Evolutionary conservation across 306 rosid species (phyloP).

Genomic region (Vigna unguiculata): DNA sequence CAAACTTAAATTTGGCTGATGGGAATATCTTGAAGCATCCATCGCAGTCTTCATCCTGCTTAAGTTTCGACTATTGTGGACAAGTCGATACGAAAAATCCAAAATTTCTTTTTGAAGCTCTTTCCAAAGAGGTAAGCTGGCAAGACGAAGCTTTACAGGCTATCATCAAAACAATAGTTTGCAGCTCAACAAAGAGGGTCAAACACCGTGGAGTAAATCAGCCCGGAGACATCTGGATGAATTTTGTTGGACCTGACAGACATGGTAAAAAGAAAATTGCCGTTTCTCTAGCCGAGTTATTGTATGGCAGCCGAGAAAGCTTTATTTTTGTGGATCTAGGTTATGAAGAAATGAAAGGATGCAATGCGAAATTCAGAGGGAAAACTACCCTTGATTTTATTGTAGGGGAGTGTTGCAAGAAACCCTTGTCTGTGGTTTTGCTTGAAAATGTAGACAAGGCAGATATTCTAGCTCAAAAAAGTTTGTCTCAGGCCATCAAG

Average conservation of each 20-base stretch:
- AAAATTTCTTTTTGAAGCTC: slow-evolving; percentile 69
- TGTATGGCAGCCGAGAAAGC: slow-evolving; percentile 68
- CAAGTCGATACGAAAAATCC: slow-evolving; percentile 62
- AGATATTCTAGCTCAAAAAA: slow-evolving; percentile 63
- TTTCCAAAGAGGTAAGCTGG: slow-evolving; percentile 72
- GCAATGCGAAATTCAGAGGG: slow-evolving; percentile 77
- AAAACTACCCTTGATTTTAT: slow-evolving; percentile 79
- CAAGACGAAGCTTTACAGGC: slow-evolving; percentile 75
- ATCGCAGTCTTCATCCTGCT: slow-evolving; percentile 63
- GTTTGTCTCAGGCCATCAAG: slow-evolving; percentile 74
- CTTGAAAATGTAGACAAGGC: slow-evolving; percentile 88
- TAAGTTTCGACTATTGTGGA: slow-evolving; percentile 59
- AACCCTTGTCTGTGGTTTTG: slow-evolving; percentile 75
- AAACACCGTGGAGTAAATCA: slow-evolving; percentile 49
- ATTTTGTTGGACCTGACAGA: slow-evolving; percentile 83
- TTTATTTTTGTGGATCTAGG: slow-evolving; percentile 68
- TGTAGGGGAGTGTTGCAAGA: slow-evolving; percentile 74
- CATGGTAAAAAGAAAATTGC: slow-evolving; percentile 77
- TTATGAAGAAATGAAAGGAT: slow-evolving; percentile 59
- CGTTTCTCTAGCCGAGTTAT: slow-evolving; percentile 69
- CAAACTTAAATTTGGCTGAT: slow-evolving; percentile 55
- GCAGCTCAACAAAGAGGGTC: slow-evolving; percentile 52
- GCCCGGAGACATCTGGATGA: slow-evolving; percentile 75
- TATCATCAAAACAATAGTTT: slow-evolving; percentile 63
- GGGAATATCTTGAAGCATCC: slow-evolving; percentile 54